Base-by-base conservation (phyloP, 192 early-diverging fungal genomes). In the Radiomyces spectabilis region DNA sequence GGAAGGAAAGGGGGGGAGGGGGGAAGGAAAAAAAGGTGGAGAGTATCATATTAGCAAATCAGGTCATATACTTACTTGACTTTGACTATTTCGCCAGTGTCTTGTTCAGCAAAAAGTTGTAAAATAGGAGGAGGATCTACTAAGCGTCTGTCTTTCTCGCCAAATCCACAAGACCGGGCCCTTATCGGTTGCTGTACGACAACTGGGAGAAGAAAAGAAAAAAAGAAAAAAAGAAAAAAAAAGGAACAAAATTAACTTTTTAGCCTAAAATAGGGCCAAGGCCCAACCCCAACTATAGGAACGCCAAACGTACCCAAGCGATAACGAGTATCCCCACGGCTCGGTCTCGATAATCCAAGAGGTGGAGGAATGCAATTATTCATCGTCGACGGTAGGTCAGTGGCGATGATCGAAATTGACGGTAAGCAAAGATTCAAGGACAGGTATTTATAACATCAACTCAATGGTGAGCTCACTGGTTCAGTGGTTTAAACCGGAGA, bases 101-200 rank as follows among this genome's bases (percentile, higher is more conserved):
- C 47, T 19, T 44, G 46, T 59, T 55, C 63, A 22, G 77, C 72
- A 50, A 79, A 58, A 1, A 86, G 66, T 60, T 82, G 79, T 10
- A 84, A 48, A 52, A 86, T 79, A 5, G 82, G 80, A 19, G 80
- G 79, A 8, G 85, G 85, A 39, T 80, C 81, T 16, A 82, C 73
- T 43, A 77, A 76, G 9, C 81, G 69, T 25, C 76, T 68, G 66
- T 84, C 80, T 69, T 81, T 83, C 47, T 87, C 82, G 4, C 78
- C 79, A 68, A 83, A 85, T n/a, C 81, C 85, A 55, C 79, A 83
- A 69, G 74, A 78, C 25, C 82, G 77, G 18, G 82, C 85, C 16
- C 74, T 67, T n/a, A 73, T 54, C 5, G 85, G 85, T 48, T 87
- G 78, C 56, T 87, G 85, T 5, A 74, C 54, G 31, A 87, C 77